Conservation (phyloP, 2,329 filamentous ascomycete genomes). For the Septoria petroselini region DNA sequence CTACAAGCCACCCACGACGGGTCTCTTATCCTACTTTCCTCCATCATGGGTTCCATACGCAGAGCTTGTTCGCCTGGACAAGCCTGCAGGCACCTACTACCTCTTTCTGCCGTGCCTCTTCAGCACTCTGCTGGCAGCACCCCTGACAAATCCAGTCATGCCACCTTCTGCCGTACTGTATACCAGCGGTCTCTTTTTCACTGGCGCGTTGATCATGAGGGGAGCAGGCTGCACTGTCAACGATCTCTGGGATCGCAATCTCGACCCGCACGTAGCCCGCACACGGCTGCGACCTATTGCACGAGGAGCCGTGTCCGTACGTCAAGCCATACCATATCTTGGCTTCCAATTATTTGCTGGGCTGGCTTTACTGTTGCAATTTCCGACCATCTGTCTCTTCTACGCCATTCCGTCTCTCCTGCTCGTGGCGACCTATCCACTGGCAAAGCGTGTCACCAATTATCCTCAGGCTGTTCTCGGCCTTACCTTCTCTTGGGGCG, state of each 20-base stretch:
- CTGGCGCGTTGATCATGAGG: conserved; percentile 78
- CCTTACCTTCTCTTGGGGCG: conserved; percentile 83
- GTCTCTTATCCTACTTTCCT: conserved; percentile 68
- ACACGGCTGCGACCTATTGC: conserved; percentile 79
- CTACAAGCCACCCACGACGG: conserved; percentile 68
- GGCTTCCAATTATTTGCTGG: conserved; percentile 71
- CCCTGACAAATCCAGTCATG: conserved; percentile 61
- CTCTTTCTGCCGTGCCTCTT: conserved; percentile 83
- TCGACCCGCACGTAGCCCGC: conserved; percentile 74
- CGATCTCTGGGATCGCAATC: conserved; percentile 83
- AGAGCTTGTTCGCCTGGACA: conserved; percentile 77
- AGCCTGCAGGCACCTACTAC: conserved; percentile 77
- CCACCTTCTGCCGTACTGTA: conserved; percentile 60
- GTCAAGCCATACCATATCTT: conserved; percentile 69
- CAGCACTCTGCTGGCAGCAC: conserved; percentile 75
- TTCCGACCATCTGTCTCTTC: conserved; percentile 69
- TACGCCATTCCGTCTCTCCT: conserved; percentile 74
- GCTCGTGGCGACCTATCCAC: conserved; percentile 71
- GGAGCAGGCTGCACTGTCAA: conserved; percentile 87
- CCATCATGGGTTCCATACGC: conserved; percentile 72
- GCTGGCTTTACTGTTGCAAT: conserved; percentile 70
- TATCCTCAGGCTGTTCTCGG: conserved; percentile 84
- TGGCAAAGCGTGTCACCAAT: conserved; percentile 82
- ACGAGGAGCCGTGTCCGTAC: conserved; percentile 69
- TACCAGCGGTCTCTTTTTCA: conserved; percentile 66